These are phyloP conservation scores for Iberis pinnata DNA, from an alignment of 345 rosid species.

Conservation along the genomic window DNA sequence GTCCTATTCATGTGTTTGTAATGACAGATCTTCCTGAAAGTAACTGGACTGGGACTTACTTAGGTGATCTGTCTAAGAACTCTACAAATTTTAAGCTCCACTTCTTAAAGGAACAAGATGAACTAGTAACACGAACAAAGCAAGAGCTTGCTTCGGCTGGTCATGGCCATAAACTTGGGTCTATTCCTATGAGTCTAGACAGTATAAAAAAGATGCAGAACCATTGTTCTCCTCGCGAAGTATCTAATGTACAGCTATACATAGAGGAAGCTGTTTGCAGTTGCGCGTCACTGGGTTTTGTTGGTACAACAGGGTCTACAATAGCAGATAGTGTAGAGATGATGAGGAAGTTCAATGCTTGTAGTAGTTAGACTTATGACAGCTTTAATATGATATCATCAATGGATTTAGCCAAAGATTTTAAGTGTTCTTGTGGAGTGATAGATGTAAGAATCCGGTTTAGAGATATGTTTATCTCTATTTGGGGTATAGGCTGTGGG, in stretches of 20 bases:
- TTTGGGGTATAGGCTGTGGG: too few relatives aligned
- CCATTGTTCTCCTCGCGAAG: conserved; percentile 37
- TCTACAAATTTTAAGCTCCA: conserved; percentile 44
- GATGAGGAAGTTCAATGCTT: conserved; percentile 56
- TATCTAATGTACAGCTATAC: conserved; percentile 55
- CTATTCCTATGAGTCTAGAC: conserved; percentile 26
- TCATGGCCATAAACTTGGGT: conserved; percentile 47
- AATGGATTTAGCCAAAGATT: too few relatives aligned
- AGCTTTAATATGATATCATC: too few relatives aligned
- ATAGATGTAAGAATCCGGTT: background rate
- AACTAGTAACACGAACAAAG: conserved; percentile 41
- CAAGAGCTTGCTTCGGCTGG: conserved; percentile 39
- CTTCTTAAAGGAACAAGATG: conserved; percentile 51
- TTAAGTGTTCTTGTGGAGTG: background rate
- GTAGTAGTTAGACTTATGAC: conserved; percentile 29
- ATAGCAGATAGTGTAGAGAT: conserved; percentile 72
- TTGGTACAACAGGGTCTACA: conserved; percentile 89
- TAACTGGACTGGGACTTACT: conserved; percentile 75
- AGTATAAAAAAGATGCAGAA: conserved; percentile 30
- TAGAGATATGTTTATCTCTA: background rate
- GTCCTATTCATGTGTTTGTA: conserved; percentile 50
- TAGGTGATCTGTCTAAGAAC: conserved; percentile 63
- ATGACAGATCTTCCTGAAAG: conserved; percentile 90
- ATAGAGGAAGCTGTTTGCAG: conserved; percentile 83
- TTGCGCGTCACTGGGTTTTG: conserved; percentile 89